Conservation (phyloP, 805 yeast species). For the Metschnikowia baotianmanensis region DNA sequence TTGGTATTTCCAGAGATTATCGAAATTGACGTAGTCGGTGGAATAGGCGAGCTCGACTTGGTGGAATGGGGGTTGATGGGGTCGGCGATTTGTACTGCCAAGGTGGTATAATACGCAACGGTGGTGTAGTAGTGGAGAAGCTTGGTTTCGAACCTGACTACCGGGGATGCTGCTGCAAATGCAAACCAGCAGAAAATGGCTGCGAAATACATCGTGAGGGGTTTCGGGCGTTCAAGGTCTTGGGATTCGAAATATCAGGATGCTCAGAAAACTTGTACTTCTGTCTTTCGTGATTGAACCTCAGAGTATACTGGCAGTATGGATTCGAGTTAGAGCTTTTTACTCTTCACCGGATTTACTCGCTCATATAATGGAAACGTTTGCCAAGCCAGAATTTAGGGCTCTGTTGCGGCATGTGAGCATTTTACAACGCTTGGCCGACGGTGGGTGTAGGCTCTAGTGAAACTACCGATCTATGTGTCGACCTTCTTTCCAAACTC, state of each 20-base stretch:
- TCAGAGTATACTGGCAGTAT: too few relatives aligned
- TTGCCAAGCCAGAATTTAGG: too few relatives aligned
- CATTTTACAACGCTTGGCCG: too few relatives aligned
- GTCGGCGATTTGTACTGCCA: slow-evolving; percentile 3
- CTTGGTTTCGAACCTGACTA: slow-evolving; percentile 5
- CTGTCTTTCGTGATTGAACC: too few relatives aligned
- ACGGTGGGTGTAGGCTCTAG: too few relatives aligned
- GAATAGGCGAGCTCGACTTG: not conserved
- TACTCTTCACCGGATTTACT: too few relatives aligned
- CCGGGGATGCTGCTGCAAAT: slow-evolving; percentile 9
- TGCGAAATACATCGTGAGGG: slow-evolving; percentile 2
- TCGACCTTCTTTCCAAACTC: too few relatives aligned
- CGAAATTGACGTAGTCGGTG: not conserved
- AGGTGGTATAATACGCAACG: slow-evolving; percentile 15
- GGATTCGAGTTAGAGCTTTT: too few relatives aligned
- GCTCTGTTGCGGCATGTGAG: too few relatives aligned
- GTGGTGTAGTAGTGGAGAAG: slow-evolving; percentile 9
- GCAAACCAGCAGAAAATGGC: slow-evolving; percentile 4
- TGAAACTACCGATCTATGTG: too few relatives aligned
- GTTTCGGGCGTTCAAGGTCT: not conserved
- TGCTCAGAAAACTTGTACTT: not conserved
- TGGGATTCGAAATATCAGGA: not conserved
- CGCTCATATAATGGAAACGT: too few relatives aligned
- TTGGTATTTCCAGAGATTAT: too few relatives aligned
- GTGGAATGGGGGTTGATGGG: not conserved